These are phyloP conservation scores for Cyclotella choctawhatcheeana DNA, from an alignment of 108 stramenopile genomes.

Conservation along the genomic window DNA sequence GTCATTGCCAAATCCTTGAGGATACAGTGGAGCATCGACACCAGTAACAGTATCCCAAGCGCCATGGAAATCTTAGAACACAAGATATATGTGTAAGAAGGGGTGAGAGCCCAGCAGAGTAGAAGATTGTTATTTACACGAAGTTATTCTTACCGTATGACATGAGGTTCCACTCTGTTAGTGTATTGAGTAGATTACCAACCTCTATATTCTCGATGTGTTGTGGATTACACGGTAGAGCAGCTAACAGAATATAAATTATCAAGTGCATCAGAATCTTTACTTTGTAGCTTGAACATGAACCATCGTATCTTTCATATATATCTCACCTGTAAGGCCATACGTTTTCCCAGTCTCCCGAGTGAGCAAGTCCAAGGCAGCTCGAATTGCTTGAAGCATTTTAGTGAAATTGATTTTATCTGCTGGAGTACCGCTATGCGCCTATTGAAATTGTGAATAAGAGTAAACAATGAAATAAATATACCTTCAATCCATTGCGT, in stretches of 20 bases:
- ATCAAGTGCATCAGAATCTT: too few species aligned
- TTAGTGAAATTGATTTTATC: constrained; percentile 42
- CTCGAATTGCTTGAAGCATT: constrained; percentile 37
- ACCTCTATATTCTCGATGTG: constrained; percentile 40
- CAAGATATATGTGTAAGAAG: constrained; percentile 17
- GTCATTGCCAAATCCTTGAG: too few species aligned
- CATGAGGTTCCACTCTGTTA: constrained; percentile 31
- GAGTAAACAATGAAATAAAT: too few species aligned
- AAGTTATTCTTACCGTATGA: too few species aligned
- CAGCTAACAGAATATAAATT: too few species aligned
- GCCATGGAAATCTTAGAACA: constrained; percentile 49
- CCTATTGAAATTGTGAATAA: too few species aligned
- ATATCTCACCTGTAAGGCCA: constrained; percentile 19
- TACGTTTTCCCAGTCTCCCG: constrained; percentile 9
- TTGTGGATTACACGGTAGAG: constrained; percentile 45
- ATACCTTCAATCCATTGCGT: too few species aligned
- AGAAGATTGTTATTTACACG: too few species aligned
- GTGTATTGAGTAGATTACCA: constrained; percentile 12
- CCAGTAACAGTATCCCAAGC: constrained; percentile 44
- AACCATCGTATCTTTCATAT: too few species aligned
- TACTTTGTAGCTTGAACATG: too few species aligned
- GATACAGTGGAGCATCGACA: constrained; percentile 39
- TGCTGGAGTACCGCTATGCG: constrained; percentile 40
- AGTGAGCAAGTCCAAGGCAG: constrained; percentile 14
- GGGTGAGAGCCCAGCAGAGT: background rate